Base-by-base conservation (phyloP, 805 yeast genomes). In the Kluyveromyces dobzhanskii region DNA sequence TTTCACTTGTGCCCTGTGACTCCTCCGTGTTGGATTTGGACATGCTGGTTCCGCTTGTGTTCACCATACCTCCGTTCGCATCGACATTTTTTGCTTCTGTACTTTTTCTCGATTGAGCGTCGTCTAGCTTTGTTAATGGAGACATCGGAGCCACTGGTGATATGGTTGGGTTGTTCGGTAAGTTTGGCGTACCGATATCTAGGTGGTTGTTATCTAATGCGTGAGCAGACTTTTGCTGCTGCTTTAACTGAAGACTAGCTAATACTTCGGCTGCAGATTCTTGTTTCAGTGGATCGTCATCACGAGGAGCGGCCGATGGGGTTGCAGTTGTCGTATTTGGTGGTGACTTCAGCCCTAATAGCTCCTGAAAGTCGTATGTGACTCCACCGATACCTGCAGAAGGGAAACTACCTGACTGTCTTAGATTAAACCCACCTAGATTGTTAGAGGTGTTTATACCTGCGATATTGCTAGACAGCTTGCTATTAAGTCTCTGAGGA, bases 331-430 rank as follows among this genome's bases (percentile, higher is more conserved):
- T 10, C 12, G 43, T 24, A 25, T 25, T 26, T 25, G 37, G 29
- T 16, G 35, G 41, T 17, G 43, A 43, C 14, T 52, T 47, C 23
- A 44, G 37, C 14, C 51, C 50, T 23, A 54, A 32, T 9, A 57
- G 31, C 23, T 56, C 61, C 40, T 55, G 57, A 17, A 55, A 45
- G 34, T 56, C 60, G 35, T 56, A 57, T 3, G 54, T 51, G 4
- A 57, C 50, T 40, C 62, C 62, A 36, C 59, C 59, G 17, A 56
- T 49, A 12, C 59, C 59, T 6, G 57, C 59, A 1, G 53, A 50
- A 25, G 54, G 52, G 25, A 54, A 51, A 38, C 42, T 48, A 4
- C 55, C 56, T 49, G 51, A 49, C 32, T 49, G 49, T 30, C 45
- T 49, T 14, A 46, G 30, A 30, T 52, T 51, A 37, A 42, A 17